Evolutionary conservation across 2,329 filamentous ascomycete species (phyloP).

Genomic region (Aspergillus sp.): DNA sequence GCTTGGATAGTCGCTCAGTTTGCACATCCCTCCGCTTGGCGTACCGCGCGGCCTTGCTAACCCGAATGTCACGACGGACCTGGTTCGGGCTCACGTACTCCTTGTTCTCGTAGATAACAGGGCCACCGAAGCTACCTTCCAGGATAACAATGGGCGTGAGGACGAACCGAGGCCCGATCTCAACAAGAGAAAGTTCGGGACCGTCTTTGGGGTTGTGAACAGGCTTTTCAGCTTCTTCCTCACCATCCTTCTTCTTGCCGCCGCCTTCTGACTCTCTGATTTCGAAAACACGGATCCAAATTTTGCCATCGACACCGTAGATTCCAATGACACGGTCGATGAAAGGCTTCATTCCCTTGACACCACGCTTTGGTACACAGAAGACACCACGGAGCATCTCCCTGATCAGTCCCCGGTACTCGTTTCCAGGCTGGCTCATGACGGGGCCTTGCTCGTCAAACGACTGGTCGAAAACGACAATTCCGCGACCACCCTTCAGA

Average conservation of each 20-base stretch:
- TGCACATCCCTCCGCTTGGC: constrained; percentile 72
- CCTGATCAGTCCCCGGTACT: constrained; percentile 60
- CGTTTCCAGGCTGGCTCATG: constrained; percentile 59
- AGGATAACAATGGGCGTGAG: constrained; percentile 93
- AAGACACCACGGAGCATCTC: constrained; percentile 89
- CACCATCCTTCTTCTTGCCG: constrained; percentile 48
- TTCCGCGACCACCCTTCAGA: constrained; percentile 84
- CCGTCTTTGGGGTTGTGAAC: constrained; percentile 47
- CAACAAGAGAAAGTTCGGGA: constrained; percentile 78
- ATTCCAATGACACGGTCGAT: constrained; percentile 94
- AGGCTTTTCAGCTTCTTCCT: constrained; percentile 40
- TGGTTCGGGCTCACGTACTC: constrained; percentile 97
- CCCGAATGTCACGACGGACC: constrained; percentile 76
- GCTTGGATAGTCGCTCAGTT: constrained; percentile 71
- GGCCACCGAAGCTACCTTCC: constrained; percentile 91
- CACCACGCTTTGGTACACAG: constrained; percentile 78
- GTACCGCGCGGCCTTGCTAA: constrained; percentile 74
- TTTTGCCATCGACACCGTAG: constrained; percentile 85
- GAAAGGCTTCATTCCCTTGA: constrained; percentile 91
- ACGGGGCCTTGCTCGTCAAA: constrained; percentile 78
- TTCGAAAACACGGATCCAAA: constrained; percentile 96
- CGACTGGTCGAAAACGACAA: constrained; percentile 85
- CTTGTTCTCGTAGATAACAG: constrained; percentile 97
- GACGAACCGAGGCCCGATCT: constrained; percentile 92
- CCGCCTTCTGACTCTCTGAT: constrained; percentile 76